A percentile compares a stretch with the other conserved stretches of the same genome.
These are phyloP conservation scores for Marchantia paleacea DNA, from an alignment of 225 moss, liverwort and hornwort species.

Conservation along the genomic window DNA sequence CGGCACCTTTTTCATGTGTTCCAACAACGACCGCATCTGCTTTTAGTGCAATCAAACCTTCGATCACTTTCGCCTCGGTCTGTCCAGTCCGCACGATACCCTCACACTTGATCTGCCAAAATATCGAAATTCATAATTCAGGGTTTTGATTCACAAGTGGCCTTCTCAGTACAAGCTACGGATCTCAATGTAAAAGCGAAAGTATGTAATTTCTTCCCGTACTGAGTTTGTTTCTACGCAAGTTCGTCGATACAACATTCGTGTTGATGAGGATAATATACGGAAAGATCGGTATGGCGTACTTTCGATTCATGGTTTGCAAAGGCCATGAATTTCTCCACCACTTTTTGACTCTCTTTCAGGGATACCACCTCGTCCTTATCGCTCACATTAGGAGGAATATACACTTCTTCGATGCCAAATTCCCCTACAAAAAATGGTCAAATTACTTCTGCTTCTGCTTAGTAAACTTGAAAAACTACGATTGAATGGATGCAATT, in stretches of 20 bases:
- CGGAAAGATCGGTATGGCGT: background rate
- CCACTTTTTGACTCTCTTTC: constrained; percentile 81
- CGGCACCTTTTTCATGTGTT: constrained; percentile 66
- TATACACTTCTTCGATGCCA: constrained; percentile 84
- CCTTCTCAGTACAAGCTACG: background rate
- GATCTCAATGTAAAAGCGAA: no score
- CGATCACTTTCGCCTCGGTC: constrained; percentile 74
- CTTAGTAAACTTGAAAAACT: background rate
- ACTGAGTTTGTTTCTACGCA: no score
- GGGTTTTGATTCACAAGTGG: background rate
- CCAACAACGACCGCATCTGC: constrained; percentile 95
- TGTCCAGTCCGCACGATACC: constrained; percentile 85
- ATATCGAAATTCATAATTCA: background rate
- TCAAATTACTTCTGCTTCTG: background rate
- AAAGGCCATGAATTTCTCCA: constrained; percentile 80
- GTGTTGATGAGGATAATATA: no score
- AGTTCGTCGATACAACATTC: no score
- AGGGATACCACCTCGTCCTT: constrained; percentile 77
- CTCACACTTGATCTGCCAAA: constrained; percentile 71
- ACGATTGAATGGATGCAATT: background rate
- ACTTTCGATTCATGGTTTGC: constrained; percentile 61
- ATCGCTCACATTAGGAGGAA: constrained; percentile 42
- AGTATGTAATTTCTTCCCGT: no score
- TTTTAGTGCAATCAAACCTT: constrained; percentile 63
- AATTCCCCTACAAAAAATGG: constrained; percentile 56